These are phyloP conservation scores for Parastagonospora nodorum DNA, from an alignment of 2,329 filamentous ascomycete species.

Conservation along the genomic window DNA sequence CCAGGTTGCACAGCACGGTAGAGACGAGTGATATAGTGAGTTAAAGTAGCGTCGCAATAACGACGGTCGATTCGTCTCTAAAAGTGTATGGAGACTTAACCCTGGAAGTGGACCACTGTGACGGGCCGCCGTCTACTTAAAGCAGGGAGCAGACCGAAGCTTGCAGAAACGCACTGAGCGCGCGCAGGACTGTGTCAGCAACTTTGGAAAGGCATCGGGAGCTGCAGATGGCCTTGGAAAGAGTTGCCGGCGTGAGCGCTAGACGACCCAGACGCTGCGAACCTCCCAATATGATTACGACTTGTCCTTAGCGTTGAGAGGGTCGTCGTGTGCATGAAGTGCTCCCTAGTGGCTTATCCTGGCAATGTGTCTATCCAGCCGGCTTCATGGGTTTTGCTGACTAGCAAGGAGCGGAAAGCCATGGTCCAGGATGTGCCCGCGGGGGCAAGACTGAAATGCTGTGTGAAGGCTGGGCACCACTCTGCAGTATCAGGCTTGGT, in stretches of 20 bases:
- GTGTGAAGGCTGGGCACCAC: slow-evolving; percentile 28
- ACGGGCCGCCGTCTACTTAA: slow-evolving; percentile 39
- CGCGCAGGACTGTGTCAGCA: slow-evolving; percentile 32
- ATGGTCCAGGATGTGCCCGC: slow-evolving; percentile 28
- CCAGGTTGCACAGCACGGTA: slow-evolving; percentile 37
- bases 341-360: slow-evolving; percentile 25
- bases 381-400: slow-evolving; percentile 29
- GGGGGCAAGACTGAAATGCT: slow-evolving; percentile 26
- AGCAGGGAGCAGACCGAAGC: slow-evolving; percentile 36
- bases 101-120: slow-evolving; percentile 29
- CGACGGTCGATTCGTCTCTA: slow-evolving; percentile 33
- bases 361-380: slow-evolving; percentile 18
- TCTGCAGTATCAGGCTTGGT: slow-evolving; percentile 18
- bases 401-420: slow-evolving; percentile 13
- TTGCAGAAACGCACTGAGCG: slow-evolving; percentile 36
- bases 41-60: slow-evolving; percentile 41
- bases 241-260: slow-evolving; percentile 39
- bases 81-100: slow-evolving; percentile 33
- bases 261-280: slow-evolving; percentile 32
- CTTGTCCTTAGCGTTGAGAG: slow-evolving; percentile 24
- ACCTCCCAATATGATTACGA: slow-evolving; percentile 34
- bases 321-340: slow-evolving; percentile 31
- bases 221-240: slow-evolving; percentile 37
- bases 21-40: slow-evolving; percentile 37
- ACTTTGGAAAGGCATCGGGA: slow-evolving; percentile 25